Evolutionary conservation across 345 rosid species (phyloP), one percentile per base, ranked within the genome.

Genomic region (Citropsis articulata): DNA sequence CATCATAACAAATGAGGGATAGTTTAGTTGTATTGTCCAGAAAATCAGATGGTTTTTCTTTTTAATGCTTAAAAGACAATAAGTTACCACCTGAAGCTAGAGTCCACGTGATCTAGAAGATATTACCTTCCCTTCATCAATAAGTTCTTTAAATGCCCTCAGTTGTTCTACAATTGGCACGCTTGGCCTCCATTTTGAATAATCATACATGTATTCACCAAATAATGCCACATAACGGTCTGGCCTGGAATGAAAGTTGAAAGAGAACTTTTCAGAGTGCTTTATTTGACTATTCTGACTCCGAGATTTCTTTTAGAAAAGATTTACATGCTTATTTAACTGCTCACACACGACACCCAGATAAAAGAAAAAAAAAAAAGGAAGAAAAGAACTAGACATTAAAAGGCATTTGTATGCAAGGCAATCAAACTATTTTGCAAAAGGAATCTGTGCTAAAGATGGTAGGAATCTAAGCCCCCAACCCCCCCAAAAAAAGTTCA

Each of bases 191-290:
- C 98, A 93, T 87, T 92, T 93, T 64, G 89, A 84, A 66, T 83
- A 76, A 77, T 95, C 91, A 75, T 89, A 95, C 8, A 13, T 78
- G 73, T 22, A 86, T 55, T 88, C 97, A 72, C 98, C 98, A 76
- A 93, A 95, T 75, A 95, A 75, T 40, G 97, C 84, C n/a, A 89
- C 98, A 85, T 95, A 93, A 65, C 98, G 94, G 83, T 95, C 98
- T 75, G 98, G 98, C 98, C 98, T 95, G 92, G 77, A 79, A 78
- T 77, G 72, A 72, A 77, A 55, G 74, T 75, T 75, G 40, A 76
- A 73, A 71, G 55, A 48, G 55, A 65, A 31, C 25, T 48, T 60
- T 36, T 82, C 53, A 19, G 38, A 64, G 18, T 56, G 12, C 24
- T 33, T 18, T 19, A 12, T 30, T 19, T 66, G 6, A 48, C 4